phyloP scores from a whole-genome alignment of 768 basidiomycete genomes.

The Tubosaeta sp. region DNA sequence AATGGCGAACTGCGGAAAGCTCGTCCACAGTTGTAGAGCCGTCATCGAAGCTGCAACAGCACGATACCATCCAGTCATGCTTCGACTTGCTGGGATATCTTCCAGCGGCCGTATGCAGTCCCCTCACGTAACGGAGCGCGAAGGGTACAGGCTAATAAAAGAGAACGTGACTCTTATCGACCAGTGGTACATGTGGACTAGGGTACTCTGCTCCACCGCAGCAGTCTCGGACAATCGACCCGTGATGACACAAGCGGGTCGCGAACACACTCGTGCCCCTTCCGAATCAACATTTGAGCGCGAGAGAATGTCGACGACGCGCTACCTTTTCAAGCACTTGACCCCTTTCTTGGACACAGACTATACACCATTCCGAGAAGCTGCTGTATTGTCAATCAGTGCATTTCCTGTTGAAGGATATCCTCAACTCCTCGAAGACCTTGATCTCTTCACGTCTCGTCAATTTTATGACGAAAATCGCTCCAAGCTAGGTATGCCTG shows the following conservation, averaged over 20 bases:
- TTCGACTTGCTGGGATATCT: slow-evolving; percentile 70
- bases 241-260: slow-evolving; percentile 46
- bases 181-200: slow-evolving; percentile 85
- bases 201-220: slow-evolving; percentile 81
- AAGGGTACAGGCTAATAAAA: slow-evolving; percentile 46
- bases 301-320: slow-evolving; percentile 76
- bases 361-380: slow-evolving; percentile 76
- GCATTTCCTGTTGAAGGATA: slow-evolving; percentile 76
- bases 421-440: slow-evolving; percentile 77
- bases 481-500: slow-evolving; percentile 42
- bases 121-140: slow-evolving; percentile 45
- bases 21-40: slow-evolving; percentile 54
- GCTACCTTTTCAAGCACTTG: slow-evolving; percentile 79
- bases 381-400: slow-evolving; percentile 85
- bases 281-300: slow-evolving; percentile 76
- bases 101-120: slow-evolving; percentile 39
- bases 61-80: slow-evolving; percentile 68
- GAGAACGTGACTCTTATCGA: slow-evolving; percentile 60
- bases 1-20: slow-evolving; percentile 43
- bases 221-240: slow-evolving; percentile 59
- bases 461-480: slow-evolving; percentile 74
- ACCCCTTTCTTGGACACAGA: slow-evolving; percentile 88
- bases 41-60: slow-evolving; percentile 63
- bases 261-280: slow-evolving; percentile 66
- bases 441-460: slow-evolving; percentile 72